Base-by-base conservation (phyloP, 2,329 filamentous ascomycete species). In the Pseudogymnoascus sp. region DNA sequence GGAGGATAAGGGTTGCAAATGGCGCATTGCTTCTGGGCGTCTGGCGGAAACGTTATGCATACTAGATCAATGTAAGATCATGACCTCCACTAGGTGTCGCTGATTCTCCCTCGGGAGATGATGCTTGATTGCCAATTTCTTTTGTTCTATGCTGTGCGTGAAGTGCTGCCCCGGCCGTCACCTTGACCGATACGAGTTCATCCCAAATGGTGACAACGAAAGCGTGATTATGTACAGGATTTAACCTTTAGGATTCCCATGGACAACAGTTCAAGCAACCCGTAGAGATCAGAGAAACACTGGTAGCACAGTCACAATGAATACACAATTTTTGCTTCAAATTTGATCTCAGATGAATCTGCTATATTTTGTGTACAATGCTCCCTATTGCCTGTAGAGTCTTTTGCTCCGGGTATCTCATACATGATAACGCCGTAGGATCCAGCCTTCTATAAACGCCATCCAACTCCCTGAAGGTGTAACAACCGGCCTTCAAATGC, bases 101-200 rank as follows among this genome's bases (percentile, higher is more conserved):
- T 78, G 89, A 93, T 82, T 91, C 87, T 85, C 78, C 72, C 77
- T 76, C 31, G 59, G 80, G 82, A 80, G 88, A 90, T 84, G 86
- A 95, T 75, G 91, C 91, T 96, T 91, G 91, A 96, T 92, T 86
- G 91, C 91, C 91, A 96, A 82, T 78, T 76, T 75, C 71, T 65
- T 68, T 63, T 41, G 60, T 61, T 40, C 43, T 24, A 46, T 62
- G 60, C 43, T 40, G 60, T 16, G 60, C 56, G 16, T 59, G 43
- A 64, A 59, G 35, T 41, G 59, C 38, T 60, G 33, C 11, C 59
- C 35, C 46, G 22, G 50, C 50, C 28, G 28, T 33, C 50, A 56
- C 28, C n/a, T 56, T 33, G 50, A 56, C 50, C 16, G 28, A 53
- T 31, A 11, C 26, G 24, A 56, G 5, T 56, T 19, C 4, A 31